Conservation (phyloP, 2,329 filamentous ascomycete genomes). For the Emergomyces pasteurianus region DNA sequence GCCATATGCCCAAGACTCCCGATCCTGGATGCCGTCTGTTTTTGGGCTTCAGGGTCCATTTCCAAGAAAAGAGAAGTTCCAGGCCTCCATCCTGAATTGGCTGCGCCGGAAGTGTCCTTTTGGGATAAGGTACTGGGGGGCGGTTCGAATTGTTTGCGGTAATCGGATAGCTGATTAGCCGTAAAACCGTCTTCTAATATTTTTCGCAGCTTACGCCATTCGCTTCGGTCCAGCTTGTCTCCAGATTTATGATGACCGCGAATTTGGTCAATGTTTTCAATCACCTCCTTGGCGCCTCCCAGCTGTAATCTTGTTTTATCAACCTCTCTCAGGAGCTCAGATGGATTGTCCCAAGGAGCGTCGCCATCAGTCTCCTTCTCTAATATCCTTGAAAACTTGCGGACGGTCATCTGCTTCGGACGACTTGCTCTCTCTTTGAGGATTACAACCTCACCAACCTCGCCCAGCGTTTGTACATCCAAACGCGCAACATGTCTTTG, state of each 20-base stretch:
- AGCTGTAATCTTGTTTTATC: conserved; percentile 4
- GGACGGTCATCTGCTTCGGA: not conserved
- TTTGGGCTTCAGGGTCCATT: conserved; percentile 8
- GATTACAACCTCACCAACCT: conserved; percentile 1
- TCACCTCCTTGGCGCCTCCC: conserved; percentile 9
- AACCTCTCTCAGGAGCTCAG: conserved; percentile 9
- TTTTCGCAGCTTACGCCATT: conserved; percentile 22
- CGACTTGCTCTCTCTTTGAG: not conserved
- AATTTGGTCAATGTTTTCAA: conserved; percentile 19
- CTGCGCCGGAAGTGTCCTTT: not conserved
- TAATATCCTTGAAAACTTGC: not conserved
- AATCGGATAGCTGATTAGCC: conserved; percentile 20
- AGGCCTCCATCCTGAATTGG: conserved; percentile 17
- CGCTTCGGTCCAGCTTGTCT: conserved; percentile 16
- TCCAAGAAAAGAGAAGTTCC: conserved; percentile 22
- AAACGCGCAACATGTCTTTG: conserved; percentile 2
- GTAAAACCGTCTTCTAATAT: conserved; percentile 25
- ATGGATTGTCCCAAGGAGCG: conserved; percentile 4
- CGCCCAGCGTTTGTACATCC: not conserved
- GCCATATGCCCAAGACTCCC: conserved; percentile 14
- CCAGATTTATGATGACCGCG: conserved; percentile 14
- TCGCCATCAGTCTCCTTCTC: not conserved
- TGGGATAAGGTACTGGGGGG: not conserved
- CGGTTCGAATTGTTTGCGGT: conserved; percentile 13
- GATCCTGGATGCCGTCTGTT: conserved; percentile 13